Percentiles rank a stretch among this genome's conserved stretches.
Evolutionary conservation across 768 basidiomycete genomes (phyloP).

Genomic region (Lactarius hatsudake): DNA sequence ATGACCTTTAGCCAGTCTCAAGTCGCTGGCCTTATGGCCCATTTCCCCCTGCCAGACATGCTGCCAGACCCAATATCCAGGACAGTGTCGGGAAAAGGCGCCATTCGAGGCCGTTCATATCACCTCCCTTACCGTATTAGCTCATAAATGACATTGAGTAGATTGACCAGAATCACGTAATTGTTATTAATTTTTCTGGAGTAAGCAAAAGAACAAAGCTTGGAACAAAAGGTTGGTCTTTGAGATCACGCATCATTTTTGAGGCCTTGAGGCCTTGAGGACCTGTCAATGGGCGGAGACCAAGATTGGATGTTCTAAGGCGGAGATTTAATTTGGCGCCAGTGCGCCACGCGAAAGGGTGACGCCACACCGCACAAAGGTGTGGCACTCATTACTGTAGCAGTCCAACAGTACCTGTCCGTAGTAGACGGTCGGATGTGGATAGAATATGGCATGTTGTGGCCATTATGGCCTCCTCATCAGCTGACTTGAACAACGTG

Average conservation of each 20-base stretch:
- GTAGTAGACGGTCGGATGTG: neutral
- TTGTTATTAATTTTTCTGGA: too few relatives aligned
- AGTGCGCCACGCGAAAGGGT: neutral
- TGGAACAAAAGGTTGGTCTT: neutral
- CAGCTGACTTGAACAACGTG: too few relatives aligned
- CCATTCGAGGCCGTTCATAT: neutral
- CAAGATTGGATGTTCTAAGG: neutral
- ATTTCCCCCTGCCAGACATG: too few relatives aligned
- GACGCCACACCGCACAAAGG: neutral
- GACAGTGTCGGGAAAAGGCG: neutral
- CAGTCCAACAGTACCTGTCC: too few relatives aligned
- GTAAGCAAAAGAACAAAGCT: neutral
- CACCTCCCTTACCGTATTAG: neutral
- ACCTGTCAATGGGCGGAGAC: too few relatives aligned
- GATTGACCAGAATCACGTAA: too few relatives aligned
- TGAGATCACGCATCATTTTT: neutral
- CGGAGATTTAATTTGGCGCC: neutral
- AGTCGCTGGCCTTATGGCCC: neutral
- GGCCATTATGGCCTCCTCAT: too few relatives aligned
- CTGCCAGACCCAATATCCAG: too few relatives aligned
- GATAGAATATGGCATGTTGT: too few relatives aligned
- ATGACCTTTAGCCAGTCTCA: neutral
- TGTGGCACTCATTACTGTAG: too few relatives aligned
- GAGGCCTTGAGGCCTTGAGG: neutral
- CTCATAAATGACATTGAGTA: neutral